Conservation (phyloP, 345 rosid species). For the Aegle marmelos region DNA sequence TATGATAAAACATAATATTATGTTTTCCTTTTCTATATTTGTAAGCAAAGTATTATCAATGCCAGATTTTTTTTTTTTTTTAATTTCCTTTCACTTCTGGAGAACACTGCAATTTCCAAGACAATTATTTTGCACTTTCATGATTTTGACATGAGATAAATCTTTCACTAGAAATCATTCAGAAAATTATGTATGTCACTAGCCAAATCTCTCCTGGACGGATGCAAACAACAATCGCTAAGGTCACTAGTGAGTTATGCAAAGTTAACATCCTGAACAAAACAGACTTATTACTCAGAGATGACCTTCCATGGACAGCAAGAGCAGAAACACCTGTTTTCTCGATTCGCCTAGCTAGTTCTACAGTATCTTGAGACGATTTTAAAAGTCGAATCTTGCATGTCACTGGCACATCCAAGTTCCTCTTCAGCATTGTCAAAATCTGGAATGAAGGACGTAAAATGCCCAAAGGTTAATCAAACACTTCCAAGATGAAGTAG, state of each 20-base stretch:
- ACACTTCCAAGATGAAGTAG: neutral
- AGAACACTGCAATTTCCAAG: neutral
- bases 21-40: neutral
- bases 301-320: slow-evolving; percentile 92
- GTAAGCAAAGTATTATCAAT: neutral
- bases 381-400: slow-evolving; percentile 85
- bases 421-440: slow-evolving; percentile 78
- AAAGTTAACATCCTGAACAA: neutral
- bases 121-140: neutral
- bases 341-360: slow-evolving; percentile 87
- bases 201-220: neutral
- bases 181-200: neutral
- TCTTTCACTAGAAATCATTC: neutral
- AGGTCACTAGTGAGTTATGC: neutral
- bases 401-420: slow-evolving; percentile 74
- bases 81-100: neutral
- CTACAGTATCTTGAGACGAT: slow-evolving; percentile 76
- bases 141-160: neutral
- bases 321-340: slow-evolving; percentile 93
- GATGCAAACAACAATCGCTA: neutral
- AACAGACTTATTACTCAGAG: neutral
- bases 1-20: neutral
- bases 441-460: slow-evolving; percentile 42
- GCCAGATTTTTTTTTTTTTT: neutral
- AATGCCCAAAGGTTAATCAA: neutral